Conservation (phyloP, 345 rosid genomes). For the Erodium maritimum region DNA sequence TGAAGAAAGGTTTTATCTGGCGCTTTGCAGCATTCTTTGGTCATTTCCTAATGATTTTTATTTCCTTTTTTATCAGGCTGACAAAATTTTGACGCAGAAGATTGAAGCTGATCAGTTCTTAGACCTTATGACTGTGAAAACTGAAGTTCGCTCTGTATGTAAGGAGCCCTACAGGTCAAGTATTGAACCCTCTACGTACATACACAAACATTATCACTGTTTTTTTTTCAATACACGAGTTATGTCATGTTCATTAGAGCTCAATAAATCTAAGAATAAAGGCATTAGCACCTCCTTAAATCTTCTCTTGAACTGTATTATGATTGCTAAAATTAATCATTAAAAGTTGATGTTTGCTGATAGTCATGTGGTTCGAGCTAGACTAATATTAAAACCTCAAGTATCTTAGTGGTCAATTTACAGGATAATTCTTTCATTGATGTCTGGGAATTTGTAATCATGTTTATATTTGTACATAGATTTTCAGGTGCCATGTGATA, state of each 20-base stretch:
- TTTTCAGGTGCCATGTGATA: neutral
- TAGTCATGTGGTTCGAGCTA: too few species aligned
- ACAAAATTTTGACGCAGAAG: slow-evolving; percentile 77
- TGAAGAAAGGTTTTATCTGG: too few species aligned
- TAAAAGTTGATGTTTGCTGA: too few species aligned
- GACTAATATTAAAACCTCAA: too few species aligned
- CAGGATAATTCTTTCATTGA: neutral
- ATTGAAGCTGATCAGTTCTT: slow-evolving; percentile 93
- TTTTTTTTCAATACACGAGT: slow-evolving; percentile 1
- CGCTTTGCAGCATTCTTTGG: too few species aligned
- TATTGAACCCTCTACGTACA: slow-evolving; percentile 7
- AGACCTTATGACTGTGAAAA: slow-evolving; percentile 71
- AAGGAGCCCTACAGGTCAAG: slow-evolving; percentile 89
- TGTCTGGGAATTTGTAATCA: neutral
- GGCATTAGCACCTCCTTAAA: too few species aligned
- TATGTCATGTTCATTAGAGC: neutral
- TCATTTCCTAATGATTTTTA: neutral
- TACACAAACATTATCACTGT: slow-evolving; percentile 1
- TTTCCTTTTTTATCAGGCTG: slow-evolving; percentile 40
- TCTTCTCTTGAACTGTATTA: too few species aligned
- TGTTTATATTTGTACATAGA: neutral
- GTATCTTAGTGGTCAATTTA: neutral
- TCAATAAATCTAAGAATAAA: too few species aligned
- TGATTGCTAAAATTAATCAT: too few species aligned
- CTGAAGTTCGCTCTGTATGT: slow-evolving; percentile 70